Conservation (phyloP, 2,329 filamentous ascomycete species). For the Colletotrichum paranaense region DNA sequence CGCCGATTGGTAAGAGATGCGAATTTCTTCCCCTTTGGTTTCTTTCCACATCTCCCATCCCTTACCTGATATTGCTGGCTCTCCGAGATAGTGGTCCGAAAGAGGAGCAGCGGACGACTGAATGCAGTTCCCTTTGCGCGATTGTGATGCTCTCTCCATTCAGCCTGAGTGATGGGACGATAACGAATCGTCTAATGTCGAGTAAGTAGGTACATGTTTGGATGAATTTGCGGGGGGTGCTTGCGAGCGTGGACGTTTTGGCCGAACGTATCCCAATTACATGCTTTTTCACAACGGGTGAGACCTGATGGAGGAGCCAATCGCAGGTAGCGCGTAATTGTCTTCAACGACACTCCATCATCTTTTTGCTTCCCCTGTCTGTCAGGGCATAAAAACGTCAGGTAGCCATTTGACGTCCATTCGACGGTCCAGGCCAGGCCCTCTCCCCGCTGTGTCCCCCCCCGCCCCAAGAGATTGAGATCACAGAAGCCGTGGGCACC, state of each 20-base stretch:
- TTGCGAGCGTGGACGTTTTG: background rate
- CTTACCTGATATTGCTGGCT: constrained; percentile 18
- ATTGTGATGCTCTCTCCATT: background rate
- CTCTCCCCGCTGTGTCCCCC: background rate
- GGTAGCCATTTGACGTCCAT: background rate
- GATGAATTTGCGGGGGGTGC: background rate
- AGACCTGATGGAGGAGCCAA: constrained; percentile 7
- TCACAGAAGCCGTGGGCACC: background rate
- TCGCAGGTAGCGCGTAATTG: too few relatives aligned
- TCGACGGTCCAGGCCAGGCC: background rate
- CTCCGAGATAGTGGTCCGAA: background rate
- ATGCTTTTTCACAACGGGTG: background rate
- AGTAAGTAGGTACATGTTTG: background rate
- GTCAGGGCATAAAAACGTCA: background rate
- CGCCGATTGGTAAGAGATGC: background rate
- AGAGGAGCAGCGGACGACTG: background rate
- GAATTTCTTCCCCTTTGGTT: background rate
- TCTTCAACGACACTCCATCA: background rate
- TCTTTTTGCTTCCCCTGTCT: background rate
- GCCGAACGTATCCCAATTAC: background rate
- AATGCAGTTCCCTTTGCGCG: background rate
- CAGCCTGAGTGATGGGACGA: background rate
- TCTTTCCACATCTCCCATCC: background rate
- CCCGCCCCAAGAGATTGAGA: background rate
- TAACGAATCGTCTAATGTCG: background rate